These are phyloP conservation scores for Heterobasidion irregulare DNA, from an alignment of 1,284 basidiomycete genomes.

Conservation along the genomic window DNA sequence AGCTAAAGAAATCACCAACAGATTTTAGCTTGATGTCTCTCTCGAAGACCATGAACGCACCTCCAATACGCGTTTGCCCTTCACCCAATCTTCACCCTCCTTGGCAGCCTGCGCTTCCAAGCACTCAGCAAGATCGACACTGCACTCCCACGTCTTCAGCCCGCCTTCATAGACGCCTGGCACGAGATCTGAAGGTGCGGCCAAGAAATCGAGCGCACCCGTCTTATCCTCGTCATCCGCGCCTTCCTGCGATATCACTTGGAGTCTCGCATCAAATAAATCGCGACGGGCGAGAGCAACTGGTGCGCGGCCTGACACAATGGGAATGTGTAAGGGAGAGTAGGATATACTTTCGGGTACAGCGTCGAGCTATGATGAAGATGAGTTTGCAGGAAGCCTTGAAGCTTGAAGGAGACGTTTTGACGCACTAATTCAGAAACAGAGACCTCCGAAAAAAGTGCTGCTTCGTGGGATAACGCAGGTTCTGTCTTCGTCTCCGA, in stretches of 20 bases:
- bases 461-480: neutral
- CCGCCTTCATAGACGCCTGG: constrained; percentile 95
- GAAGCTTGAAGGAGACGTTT: constrained; percentile 1
- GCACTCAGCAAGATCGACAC: constrained; percentile 75
- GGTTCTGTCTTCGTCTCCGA: neutral
- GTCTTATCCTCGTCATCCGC: constrained; percentile 14
- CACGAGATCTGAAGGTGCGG: constrained; percentile 84
- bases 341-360: constrained; percentile 54
- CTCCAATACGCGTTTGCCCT: constrained; percentile 54
- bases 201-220: constrained; percentile 47
- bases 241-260: constrained; percentile 58
- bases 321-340: constrained; percentile 42
- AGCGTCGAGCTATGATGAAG: constrained; percentile 34
- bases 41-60: constrained; percentile 24
- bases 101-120: constrained; percentile 26
- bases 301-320: constrained; percentile 19
- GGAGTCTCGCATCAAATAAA: constrained; percentile 91
- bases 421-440: constrained; percentile 26
- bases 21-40: no score
- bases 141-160: constrained; percentile 97
- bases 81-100: constrained; percentile 11
- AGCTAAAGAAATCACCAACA: constrained; percentile 36
- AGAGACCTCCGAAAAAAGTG: constrained; percentile 23
- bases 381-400: neutral
- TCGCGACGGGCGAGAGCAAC: constrained; percentile 68